Evolutionary conservation across 371 early-diverging fungal species (phyloP).

Genomic region (Massospora cicadina): DNA sequence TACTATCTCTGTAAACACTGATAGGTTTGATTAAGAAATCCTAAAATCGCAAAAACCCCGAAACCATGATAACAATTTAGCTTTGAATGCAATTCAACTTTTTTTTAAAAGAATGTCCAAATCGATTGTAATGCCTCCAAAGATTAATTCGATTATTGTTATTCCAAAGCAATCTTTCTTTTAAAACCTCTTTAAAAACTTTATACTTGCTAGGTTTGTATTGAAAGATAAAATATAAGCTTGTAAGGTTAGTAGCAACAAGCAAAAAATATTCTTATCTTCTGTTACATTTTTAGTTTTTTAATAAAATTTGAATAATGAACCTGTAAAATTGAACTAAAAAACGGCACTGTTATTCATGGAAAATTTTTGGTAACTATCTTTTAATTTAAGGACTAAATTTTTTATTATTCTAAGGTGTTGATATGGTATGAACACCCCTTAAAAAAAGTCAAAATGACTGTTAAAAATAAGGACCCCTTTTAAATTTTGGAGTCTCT

Average conservation of each 20-base stretch:
- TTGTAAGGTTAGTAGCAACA: not conserved
- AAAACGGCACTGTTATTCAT: conserved; percentile 85
- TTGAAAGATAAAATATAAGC: not conserved
- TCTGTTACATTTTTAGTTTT: conserved; percentile 77
- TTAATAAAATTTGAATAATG: conserved; percentile 84
- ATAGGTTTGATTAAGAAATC: not conserved
- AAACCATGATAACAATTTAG: not conserved
- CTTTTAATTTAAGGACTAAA: not conserved
- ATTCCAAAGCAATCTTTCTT: not conserved
- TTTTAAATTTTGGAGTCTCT: conserved; percentile 65
- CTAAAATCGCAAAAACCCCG: not conserved
- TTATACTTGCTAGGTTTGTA: not conserved
- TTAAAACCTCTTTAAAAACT: not conserved
- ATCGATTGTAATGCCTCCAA: not conserved
- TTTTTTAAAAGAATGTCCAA: not conserved
- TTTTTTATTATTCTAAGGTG: conserved; percentile 29
- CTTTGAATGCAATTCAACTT: not conserved
- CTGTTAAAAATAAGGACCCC: conserved; percentile 84
- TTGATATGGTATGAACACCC: conserved; percentile 99
- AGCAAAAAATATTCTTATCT: not conserved
- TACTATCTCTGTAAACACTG: not conserved
- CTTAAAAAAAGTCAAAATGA: conserved; percentile 96
- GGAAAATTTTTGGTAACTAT: conserved; percentile 74
- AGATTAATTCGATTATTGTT: not conserved
- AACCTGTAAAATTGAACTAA: conserved; percentile 89